A percentile compares a stretch with the other conserved stretches of the same genome.
phyloP scores from a whole-genome alignment of 2,329 filamentous ascomycete genomes.

The Fusarium marasasianum region DNA sequence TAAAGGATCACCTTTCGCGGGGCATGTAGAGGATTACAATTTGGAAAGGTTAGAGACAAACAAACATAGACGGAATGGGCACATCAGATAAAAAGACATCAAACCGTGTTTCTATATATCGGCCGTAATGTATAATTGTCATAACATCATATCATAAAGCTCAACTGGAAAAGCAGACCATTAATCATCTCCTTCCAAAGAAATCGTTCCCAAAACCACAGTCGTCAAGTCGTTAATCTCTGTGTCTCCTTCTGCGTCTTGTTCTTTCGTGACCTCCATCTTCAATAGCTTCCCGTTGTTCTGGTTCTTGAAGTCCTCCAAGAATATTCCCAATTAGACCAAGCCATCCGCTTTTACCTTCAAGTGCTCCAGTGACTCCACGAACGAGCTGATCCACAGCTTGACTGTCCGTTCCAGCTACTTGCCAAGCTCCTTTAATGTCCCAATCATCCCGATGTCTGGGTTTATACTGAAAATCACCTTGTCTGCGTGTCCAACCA shows the following conservation, averaged over 20 bases:
- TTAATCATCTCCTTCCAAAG: conserved; percentile 28
- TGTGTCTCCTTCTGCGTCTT: conserved; percentile 20
- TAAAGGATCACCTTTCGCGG: background rate
- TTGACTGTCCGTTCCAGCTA: conserved; percentile 55
- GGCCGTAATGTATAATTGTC: conserved; percentile 42
- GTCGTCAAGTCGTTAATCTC: conserved; percentile 41
- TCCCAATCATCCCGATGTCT: conserved; percentile 48
- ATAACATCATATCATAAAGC: conserved; percentile 37
- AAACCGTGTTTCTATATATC: conserved; percentile 39
- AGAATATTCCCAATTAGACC: conserved; percentile 45
- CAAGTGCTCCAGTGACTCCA: conserved; percentile 43
- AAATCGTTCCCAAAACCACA: conserved; percentile 18
- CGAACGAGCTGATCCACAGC: conserved; percentile 50
- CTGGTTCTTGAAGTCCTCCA: conserved; percentile 33
- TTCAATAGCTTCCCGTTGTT: conserved; percentile 16
- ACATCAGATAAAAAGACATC: conserved; percentile 16
- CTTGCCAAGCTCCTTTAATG: conserved; percentile 55
- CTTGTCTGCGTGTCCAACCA: conserved; percentile 51
- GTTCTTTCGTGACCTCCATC: conserved; percentile 31
- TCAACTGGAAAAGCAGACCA: conserved; percentile 24
- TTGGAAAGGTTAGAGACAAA: background rate
- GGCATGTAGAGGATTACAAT: background rate
- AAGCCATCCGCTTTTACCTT: conserved; percentile 46
- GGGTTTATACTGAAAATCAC: conserved; percentile 54
- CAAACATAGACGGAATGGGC: background rate